Evolutionary conservation across 192 early-diverging fungal species (phyloP), one percentile per base, ranked within the genome.

Genomic region (Backusella macrospora): DNA sequence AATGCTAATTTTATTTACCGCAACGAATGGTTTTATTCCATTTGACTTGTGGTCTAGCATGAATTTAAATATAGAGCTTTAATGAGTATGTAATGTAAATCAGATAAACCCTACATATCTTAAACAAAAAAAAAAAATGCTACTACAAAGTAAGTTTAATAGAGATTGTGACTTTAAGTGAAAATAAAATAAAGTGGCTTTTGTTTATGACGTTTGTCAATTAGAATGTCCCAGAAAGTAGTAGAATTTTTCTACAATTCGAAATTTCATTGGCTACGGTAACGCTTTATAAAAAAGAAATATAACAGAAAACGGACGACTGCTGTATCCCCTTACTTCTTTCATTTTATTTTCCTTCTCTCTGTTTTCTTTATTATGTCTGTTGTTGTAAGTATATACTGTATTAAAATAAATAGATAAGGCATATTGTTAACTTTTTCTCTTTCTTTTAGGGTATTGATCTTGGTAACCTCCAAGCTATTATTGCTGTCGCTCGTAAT

Each of bases 401-500:
- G 3, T 59, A 13, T 59, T 12, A 52, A 23, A 18, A 9, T 52
- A 21, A 21, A 66, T 2, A 40, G 8, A 37, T 12, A 40, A 40
- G n/a, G 7, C 29, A 23, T 40, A 23, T 43, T 15, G 8, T 43
- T 10, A 6, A 16, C 2, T 1, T 55, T 55, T 23, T 14, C 10
- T 12, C 26, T 44, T 16, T 48, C 23, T 12, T n/a, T 37, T 26
- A 74, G 73, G 97, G 97, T 78, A 92, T 99, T 83, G 97, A 99
- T 86, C 90, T 99, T 80, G 97, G 97, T 74, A 97, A 93, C 82
- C 87, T 99, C 75, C 92, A 96, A 83, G 93, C 95, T 78, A 92
- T 96, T 75, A 96, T 99, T 72, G 96, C 97, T 62, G 95, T 99
- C 39, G 97, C 96, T 52, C 86, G 97, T 81, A 99, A 99, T 86